Evolutionary conservation across 345 rosid genomes (phyloP).

Genomic region (Gossypium longicalyx): DNA sequence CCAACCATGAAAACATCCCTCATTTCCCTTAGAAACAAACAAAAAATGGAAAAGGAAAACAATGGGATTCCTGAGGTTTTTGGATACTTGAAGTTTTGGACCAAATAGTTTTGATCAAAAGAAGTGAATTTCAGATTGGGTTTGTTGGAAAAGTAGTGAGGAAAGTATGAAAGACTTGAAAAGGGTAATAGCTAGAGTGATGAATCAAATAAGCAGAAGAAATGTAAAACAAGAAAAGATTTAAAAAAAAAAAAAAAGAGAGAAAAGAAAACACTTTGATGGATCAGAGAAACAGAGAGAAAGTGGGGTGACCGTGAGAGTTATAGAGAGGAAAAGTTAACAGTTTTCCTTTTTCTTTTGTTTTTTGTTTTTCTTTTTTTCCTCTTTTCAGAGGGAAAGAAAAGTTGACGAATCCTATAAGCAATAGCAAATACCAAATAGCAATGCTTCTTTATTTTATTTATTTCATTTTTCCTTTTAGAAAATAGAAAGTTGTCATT

Average conservation of each 20-base stretch:
- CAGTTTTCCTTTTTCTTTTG: neutral
- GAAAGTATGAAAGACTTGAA: neutral
- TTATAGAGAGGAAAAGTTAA: neutral
- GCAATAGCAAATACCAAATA: neutral
- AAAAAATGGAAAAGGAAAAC: neutral
- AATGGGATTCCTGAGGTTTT: neutral
- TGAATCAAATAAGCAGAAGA: neutral
- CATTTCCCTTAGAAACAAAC: conserved; percentile 52
- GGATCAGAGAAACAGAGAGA: neutral
- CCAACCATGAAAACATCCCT: conserved; percentile 90
- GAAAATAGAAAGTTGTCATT: neutral
- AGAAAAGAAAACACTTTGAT: neutral
- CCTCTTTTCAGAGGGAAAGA: neutral
- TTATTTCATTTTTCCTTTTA: neutral
- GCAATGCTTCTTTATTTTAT: neutral
- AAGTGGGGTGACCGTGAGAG: neutral
- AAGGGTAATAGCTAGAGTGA: neutral
- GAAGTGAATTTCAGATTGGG: neutral
- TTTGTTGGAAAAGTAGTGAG: conserved; percentile 2
- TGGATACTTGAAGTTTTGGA: too few relatives aligned
- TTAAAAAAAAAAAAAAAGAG: neutral
- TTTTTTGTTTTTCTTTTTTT: neutral
- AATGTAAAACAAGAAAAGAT: neutral
- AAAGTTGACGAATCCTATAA: conserved; percentile 36
- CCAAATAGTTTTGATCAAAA: too few relatives aligned